Evolutionary conservation across 768 basidiomycete genomes (phyloP).

Genomic region (Mycena vitilis): DNA sequence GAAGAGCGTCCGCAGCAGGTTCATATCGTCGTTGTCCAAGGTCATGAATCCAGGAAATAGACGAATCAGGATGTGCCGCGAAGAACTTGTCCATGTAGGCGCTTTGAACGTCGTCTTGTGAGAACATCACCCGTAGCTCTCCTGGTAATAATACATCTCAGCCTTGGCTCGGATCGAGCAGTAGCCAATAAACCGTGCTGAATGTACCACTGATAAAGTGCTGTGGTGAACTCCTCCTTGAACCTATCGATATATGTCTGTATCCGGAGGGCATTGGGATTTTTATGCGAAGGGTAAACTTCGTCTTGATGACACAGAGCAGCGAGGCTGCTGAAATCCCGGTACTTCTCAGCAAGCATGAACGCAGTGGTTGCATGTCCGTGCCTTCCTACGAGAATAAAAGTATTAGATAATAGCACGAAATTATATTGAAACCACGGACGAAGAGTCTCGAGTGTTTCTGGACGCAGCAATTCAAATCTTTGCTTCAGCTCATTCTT

Average conservation of each 20-base stretch:
- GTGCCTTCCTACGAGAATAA: conserved; percentile 63
- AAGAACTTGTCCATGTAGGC: conserved; percentile 82
- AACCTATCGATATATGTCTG: conserved; percentile 81
- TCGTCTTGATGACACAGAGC: conserved; percentile 80
- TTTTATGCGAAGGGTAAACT: conserved; percentile 72
- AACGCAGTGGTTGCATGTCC: conserved; percentile 80
- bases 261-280: conserved; percentile 72
- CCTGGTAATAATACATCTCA: conserved; percentile 54
- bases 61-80: conserved; percentile 62
- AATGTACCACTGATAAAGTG: conserved; percentile 94
- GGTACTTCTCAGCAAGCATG: conserved; percentile 85
- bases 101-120: conserved; percentile 73
- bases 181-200: conserved; percentile 72
- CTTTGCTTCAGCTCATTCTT: conserved; percentile 69
- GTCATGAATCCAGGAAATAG: conserved; percentile 91
- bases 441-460: conserved; percentile 86
- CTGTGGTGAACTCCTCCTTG: conserved; percentile 86
- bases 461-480: conserved; percentile 79
- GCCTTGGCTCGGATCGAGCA: conserved; percentile 4
- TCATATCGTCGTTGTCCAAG: conserved; percentile 76
- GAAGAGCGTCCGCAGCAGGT: conserved; percentile 71
- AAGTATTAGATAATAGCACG: conserved; percentile 13
- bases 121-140: conserved; percentile 85
- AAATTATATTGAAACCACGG: conserved; percentile 41
- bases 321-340: conserved; percentile 88